Evolutionary conservation across 163 green algal species (phyloP), one percentile per base, ranked within the genome.

Genomic region (Trebouxia gelatinosa): DNA sequence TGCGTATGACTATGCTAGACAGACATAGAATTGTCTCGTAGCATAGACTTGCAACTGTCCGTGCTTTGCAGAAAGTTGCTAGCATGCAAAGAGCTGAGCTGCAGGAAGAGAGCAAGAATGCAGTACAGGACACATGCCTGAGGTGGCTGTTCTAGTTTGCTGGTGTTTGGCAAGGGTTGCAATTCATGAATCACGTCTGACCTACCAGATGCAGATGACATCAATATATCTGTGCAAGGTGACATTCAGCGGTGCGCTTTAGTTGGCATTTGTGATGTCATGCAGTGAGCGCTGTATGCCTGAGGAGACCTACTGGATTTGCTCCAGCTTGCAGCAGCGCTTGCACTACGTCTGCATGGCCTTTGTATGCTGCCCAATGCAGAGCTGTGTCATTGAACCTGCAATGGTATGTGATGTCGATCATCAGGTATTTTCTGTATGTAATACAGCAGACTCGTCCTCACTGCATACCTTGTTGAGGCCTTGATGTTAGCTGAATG

Each of bases 281-380:
- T 17, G 17, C 48, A n/a, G 17, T 59, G 48, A 17, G 19, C 19
- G 17, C 19, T 17, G 17, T 59, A 59, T 17, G 48, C 19, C 19
- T 59, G 48, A 17, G 48, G 48, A 21, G 19, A 17, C 48, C n/a
- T 23, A 78, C 71, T 23, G 51, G 46, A 38, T 67, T 67, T 34
- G 50, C 71, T 23, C 51, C 51, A 38, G 50, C 46, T 51, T 78
- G 50, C 6, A 78, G 51, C 23, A 78, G 32, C 16, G 37, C 43
- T 66, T 78, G 50, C 16, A 66, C 71, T 6, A 61, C 50, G 35
- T 66, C 71, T 54, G 51, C 34, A 51, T 78, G 50, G 2, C 71
- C 71, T 16, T 78, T 65, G 50, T 39, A 78, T 5, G 71, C 71
- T 28, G 71, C 71, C 71, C 71, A 78, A 23, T 78, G 71, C 32